phyloP scores from a whole-genome alignment of 345 rosid genomes.

The rapeseed (Brassica napus) region DNA sequence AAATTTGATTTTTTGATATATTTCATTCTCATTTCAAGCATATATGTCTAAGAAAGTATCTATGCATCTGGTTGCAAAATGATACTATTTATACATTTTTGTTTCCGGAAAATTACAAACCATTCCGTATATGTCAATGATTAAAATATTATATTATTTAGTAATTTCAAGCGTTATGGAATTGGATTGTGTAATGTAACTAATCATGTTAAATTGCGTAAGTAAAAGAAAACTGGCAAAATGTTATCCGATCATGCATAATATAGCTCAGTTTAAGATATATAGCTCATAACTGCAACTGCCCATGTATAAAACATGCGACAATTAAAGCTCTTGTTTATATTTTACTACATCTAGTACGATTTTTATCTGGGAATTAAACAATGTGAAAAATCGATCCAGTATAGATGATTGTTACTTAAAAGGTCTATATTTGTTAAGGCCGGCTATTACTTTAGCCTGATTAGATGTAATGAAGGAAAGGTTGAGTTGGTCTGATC shows the following conservation, averaged over 20 bases:
- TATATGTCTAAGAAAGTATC: slow-evolving; percentile 12
- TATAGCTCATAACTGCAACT: not conserved
- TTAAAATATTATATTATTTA: not conserved
- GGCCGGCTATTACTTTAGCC: not conserved
- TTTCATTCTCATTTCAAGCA: slow-evolving; percentile 14
- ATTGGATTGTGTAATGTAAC: not conserved
- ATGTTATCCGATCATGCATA: not conserved
- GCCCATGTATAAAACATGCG: not conserved
- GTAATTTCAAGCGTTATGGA: not conserved
- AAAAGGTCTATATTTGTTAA: not conserved
- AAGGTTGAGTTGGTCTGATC: slow-evolving; percentile 21
- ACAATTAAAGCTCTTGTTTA: not conserved
- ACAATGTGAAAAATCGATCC: not conserved
- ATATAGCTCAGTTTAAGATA: not conserved
- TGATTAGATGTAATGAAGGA: slow-evolving; percentile 9
- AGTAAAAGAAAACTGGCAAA: not conserved
- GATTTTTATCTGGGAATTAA: not conserved
- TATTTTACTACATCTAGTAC: not conserved
- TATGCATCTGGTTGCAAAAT: slow-evolving; percentile 4
- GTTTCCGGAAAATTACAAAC: not conserved
- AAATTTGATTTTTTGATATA: not conserved
- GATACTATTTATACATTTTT: not conserved
- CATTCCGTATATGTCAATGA: not conserved
- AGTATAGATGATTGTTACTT: too few species aligned
- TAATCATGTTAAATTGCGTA: not conserved